phyloP scores from a whole-genome alignment of 73 alveolate species.

The Tetrahymena elliotti region DNA sequence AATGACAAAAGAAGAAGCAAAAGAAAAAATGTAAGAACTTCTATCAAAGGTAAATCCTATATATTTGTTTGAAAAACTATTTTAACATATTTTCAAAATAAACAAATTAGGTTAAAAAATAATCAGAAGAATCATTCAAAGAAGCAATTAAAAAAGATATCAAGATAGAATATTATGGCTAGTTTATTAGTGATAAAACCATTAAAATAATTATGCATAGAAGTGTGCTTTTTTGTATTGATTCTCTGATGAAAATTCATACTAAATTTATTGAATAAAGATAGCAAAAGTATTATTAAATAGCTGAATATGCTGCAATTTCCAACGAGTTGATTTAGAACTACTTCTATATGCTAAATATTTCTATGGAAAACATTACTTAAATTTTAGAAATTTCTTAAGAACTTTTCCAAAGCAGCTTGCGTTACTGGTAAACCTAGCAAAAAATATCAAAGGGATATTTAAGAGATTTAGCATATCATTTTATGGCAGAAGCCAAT shows the following conservation, averaged over 20 bases:
- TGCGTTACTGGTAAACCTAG: neutral
- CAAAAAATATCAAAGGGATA: neutral
- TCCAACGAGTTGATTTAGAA: neutral
- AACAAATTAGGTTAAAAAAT: neutral
- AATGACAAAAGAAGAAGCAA: neutral
- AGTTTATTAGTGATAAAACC: neutral
- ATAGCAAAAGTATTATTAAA: neutral
- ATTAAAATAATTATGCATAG: neutral
- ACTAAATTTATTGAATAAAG: neutral
- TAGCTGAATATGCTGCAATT: neutral
- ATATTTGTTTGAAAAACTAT: neutral
- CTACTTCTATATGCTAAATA: neutral
- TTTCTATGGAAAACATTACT: neutral
- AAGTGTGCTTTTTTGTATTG: neutral
- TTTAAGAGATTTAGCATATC: neutral
- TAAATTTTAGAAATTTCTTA: neutral
- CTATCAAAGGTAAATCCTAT: neutral
- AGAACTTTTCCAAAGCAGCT: neutral
- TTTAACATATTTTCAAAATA: neutral
- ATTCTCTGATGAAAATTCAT: neutral
- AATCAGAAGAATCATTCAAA: neutral
- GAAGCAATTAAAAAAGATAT: neutral
- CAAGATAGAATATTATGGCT: neutral
- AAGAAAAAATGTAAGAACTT: neutral
- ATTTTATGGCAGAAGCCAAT: neutral